Evolutionary conservation across 2,329 filamentous ascomycete species (phyloP).

Genomic region (Byssochlamys sp.): DNA sequence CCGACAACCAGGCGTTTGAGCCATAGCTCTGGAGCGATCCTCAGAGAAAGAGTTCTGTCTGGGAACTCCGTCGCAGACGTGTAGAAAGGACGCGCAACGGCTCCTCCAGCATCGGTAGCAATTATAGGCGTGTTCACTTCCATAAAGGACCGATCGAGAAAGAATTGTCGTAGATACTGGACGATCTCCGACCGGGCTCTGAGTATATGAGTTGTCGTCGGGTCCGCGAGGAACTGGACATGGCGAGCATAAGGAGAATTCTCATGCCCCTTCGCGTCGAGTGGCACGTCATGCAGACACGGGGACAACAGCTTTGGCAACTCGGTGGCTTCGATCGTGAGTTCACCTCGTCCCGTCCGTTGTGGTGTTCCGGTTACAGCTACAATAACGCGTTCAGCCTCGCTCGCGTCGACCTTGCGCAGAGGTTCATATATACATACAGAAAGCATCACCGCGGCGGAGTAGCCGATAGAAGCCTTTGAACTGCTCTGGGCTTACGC

Average conservation of each 20-base stretch:
- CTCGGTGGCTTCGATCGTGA: slow-evolving; percentile 59
- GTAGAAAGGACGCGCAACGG: slow-evolving; percentile 74
- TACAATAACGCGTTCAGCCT: slow-evolving; percentile 20
- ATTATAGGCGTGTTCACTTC: slow-evolving; percentile 90
- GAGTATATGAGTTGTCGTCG: slow-evolving; percentile 57
- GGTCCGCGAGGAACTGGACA: slow-evolving; percentile 74
- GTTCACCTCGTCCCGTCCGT: slow-evolving; percentile 61
- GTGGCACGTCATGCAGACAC: slow-evolving; percentile 68
- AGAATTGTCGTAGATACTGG: slow-evolving; percentile 61
- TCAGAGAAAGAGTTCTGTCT: slow-evolving; percentile 61
- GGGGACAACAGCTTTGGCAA: slow-evolving; percentile 67
- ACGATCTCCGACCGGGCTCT: slow-evolving; percentile 66
- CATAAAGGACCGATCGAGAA: slow-evolving; percentile 62
- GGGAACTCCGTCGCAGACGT: slow-evolving; percentile 69
- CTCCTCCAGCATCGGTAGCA: slow-evolving; percentile 72
- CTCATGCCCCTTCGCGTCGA: slow-evolving; percentile 59
- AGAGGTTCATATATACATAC: slow-evolving; percentile 42
- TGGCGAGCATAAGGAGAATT: slow-evolving; percentile 68
- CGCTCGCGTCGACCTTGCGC: neutral
- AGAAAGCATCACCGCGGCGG: slow-evolving; percentile 72
- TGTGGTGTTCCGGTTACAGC: slow-evolving; percentile 62
- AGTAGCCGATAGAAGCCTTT: slow-evolving; percentile 57
- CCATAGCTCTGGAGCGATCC: slow-evolving; percentile 91
- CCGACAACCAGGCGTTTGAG: slow-evolving; percentile 85
- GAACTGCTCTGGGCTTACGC: slow-evolving; percentile 36